These are phyloP conservation scores for Chlamydomonas sp. DNA, from an alignment of 139 green algal genomes.

Conservation along the genomic window DNA sequence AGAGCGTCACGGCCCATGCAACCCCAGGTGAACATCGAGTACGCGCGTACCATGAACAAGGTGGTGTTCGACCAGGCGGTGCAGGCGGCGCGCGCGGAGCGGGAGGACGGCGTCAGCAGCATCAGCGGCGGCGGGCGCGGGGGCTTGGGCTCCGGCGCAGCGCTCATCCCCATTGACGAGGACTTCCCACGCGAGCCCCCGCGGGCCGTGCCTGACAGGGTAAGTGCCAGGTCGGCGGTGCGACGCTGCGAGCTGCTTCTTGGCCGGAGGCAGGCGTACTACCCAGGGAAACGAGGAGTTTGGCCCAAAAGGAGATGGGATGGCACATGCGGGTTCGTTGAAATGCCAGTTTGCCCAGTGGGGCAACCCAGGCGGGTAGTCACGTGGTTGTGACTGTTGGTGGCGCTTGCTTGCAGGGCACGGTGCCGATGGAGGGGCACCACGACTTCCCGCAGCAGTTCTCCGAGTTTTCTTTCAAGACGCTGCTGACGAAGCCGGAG, in stretches of 20 bases:
- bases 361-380: too few relatives aligned
- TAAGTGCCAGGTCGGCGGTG: not conserved
- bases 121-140: not conserved
- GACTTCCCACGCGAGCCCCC: constrained; percentile 30
- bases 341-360: too few relatives aligned
- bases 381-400: too few relatives aligned
- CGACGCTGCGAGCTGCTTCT: not conserved
- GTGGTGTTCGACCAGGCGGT: constrained; percentile 64
- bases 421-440: constrained; percentile 44
- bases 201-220: constrained; percentile 30
- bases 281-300: too few relatives aligned
- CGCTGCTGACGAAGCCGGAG: constrained; percentile 82
- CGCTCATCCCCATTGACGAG: constrained; percentile 34
- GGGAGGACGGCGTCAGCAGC: not conserved
- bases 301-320: too few relatives aligned
- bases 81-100: constrained; percentile 11
- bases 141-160: not conserved
- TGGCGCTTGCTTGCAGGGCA: constrained; percentile 37
- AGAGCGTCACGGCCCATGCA: not conserved
- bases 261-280: too few relatives aligned
- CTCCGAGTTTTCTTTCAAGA: constrained; percentile 80
- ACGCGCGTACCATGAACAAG: constrained; percentile 85
- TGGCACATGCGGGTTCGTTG: too few relatives aligned
- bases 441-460: constrained; percentile 84
- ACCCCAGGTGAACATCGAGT: constrained; percentile 75